Evolutionary conservation across 2,329 filamentous ascomycete species (phyloP).

Genomic region (Thielaviopsis cerberus): DNA sequence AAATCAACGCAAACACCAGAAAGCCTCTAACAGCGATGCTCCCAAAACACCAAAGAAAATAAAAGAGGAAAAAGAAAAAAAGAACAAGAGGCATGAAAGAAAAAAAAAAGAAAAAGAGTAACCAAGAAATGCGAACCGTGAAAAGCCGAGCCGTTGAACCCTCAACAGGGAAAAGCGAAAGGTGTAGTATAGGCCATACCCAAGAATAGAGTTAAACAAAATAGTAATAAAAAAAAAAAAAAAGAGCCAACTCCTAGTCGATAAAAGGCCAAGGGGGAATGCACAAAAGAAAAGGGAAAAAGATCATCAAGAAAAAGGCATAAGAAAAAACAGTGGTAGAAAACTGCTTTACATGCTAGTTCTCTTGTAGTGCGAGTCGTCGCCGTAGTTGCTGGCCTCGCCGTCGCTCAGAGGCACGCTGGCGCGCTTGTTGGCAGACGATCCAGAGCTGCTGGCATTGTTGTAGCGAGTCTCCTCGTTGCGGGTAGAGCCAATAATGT

Average conservation of each 20-base stretch:
- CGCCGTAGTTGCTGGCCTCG: constrained; percentile 27
- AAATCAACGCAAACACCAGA: not conserved
- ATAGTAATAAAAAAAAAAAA: not conserved
- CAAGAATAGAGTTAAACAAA: not conserved
- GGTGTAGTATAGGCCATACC: constrained; percentile 2
- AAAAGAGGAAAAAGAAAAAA: constrained; percentile 6
- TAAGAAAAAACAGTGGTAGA: not conserved
- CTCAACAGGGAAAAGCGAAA: not conserved
- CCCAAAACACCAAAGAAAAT: not conserved
- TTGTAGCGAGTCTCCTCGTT: constrained; percentile 27
- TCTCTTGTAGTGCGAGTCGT: constrained; percentile 27
- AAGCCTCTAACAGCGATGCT: not conserved
- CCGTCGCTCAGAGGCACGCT: constrained; percentile 26
- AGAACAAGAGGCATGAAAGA: not conserved
- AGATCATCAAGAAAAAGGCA: not conserved
- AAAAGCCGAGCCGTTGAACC: not conserved
- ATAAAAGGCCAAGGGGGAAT: not conserved
- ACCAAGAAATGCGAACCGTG: not conserved
- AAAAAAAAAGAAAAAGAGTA: not conserved
- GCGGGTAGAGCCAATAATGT: constrained; percentile 33
- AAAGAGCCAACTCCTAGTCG: not conserved
- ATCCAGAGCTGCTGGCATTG: constrained; percentile 8
- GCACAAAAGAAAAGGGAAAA: not conserved
- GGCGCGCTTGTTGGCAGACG: constrained; percentile 18
- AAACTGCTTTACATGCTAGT: constrained; percentile 24